phyloP scores from a whole-genome alignment of 306 rosid genomes.

The Neltuma alba region DNA sequence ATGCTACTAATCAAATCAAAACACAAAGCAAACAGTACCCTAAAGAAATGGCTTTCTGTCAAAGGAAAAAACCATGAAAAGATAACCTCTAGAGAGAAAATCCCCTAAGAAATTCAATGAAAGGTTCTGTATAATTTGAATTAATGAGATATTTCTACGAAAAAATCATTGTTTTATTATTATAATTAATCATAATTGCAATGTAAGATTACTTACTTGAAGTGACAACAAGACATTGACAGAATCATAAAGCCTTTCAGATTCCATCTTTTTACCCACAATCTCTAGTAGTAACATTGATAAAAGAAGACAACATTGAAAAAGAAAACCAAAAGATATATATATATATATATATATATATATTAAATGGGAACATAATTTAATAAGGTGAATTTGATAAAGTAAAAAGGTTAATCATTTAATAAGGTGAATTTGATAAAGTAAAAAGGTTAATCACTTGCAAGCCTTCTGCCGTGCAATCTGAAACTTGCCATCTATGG shows the following conservation, averaged over 20 bases:
- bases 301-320: constrained; percentile 70
- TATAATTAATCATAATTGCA: too few relatives aligned
- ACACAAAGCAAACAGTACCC: too few relatives aligned
- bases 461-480: constrained; percentile 77
- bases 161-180: background rate
- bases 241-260: constrained; percentile 57
- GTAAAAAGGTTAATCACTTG: constrained; percentile 45
- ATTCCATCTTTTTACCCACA: constrained; percentile 74
- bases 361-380: background rate
- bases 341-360: too few relatives aligned
- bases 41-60: too few relatives aligned
- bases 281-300: constrained; percentile 59
- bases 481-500: constrained; percentile 92
- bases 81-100: too few relatives aligned
- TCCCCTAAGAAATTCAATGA: too few relatives aligned
- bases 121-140: too few relatives aligned
- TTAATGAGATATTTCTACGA: background rate
- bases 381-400: too few relatives aligned
- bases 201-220: constrained; percentile 55
- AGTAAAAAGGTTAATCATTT: too few relatives aligned
- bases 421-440: background rate
- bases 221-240: constrained; percentile 67
- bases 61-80: too few relatives aligned
- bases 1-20: too few relatives aligned
- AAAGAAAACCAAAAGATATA: background rate